phyloP scores from a whole-genome alignment of 2,329 filamentous ascomycete species.

The Penicillium frequentans region DNA sequence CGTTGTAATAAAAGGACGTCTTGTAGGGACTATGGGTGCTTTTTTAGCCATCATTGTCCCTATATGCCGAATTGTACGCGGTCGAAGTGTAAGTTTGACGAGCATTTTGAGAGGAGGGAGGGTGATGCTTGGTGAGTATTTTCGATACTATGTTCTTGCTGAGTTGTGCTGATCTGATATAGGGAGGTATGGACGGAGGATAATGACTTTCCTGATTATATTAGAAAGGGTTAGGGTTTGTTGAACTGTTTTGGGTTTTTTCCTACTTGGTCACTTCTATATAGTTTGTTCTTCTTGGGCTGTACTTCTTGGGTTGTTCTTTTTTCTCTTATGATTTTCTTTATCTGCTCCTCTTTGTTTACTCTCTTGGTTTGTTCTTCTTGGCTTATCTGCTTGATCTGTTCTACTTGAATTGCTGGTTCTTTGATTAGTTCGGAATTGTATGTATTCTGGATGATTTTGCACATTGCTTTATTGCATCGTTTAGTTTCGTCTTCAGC shows the following conservation, averaged over 20 bases:
- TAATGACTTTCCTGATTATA: background rate
- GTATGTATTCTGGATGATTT: no score
- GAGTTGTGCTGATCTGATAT: background rate
- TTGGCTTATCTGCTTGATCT: no score
- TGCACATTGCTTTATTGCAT: no score
- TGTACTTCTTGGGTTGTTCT: background rate
- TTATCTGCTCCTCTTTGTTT: background rate
- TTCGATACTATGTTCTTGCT: background rate
- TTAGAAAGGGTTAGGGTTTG: background rate
- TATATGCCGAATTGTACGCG: constrained; percentile 2
- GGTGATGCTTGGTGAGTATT: background rate
- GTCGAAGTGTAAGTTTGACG: background rate
- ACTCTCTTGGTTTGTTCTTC: background rate
- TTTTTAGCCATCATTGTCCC: constrained; percentile 15
- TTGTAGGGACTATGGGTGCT: constrained; percentile 10
- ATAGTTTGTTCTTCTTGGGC: no score
- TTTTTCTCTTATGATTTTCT: background rate
- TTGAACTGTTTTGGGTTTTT: background rate
- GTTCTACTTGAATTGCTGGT: no score
- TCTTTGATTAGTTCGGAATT: no score
- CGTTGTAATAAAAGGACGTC: constrained; percentile 4
- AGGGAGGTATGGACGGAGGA: constrained; percentile 4
- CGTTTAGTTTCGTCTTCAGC: no score
- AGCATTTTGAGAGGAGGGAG: background rate
- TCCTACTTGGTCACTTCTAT: no score